These are phyloP conservation scores for Chaetomiaceae sp. DNA, from an alignment of 2,329 filamentous ascomycete species.

Conservation along the genomic window DNA sequence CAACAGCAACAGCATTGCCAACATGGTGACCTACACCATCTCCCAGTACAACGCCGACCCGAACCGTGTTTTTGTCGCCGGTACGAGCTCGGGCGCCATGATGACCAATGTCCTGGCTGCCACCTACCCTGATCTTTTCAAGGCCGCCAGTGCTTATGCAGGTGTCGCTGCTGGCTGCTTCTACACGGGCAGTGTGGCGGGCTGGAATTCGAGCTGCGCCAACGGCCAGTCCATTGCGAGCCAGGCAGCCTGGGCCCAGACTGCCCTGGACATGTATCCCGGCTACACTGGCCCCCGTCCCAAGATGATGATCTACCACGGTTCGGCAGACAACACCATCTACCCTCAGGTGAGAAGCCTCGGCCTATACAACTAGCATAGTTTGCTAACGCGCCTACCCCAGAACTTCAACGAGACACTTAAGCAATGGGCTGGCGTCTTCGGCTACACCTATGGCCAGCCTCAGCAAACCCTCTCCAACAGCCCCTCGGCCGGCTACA, in stretches of 20 bases:
- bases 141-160: constrained; percentile 46
- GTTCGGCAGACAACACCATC: constrained; percentile 37
- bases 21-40: constrained; percentile 50
- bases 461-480: constrained; percentile 29
- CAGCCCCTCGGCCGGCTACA: constrained; percentile 35
- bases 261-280: constrained; percentile 45
- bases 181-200: constrained; percentile 37
- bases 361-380: background rate
- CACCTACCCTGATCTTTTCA: constrained; percentile 52
- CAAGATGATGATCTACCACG: constrained; percentile 37
- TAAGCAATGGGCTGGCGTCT: constrained; percentile 46
- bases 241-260: constrained; percentile 39
- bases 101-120: constrained; percentile 52
- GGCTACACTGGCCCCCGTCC: constrained; percentile 43
- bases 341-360: constrained; percentile 18
- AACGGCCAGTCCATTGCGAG: constrained; percentile 44
- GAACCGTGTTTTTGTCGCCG: constrained; percentile 46
- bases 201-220: constrained; percentile 54
- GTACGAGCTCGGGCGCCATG: constrained; percentile 47
- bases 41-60: constrained; percentile 45
- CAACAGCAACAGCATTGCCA: constrained; percentile 48
- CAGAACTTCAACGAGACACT: constrained; percentile 40
- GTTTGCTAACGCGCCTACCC: background rate
- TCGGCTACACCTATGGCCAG: constrained; percentile 32
- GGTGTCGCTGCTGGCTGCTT: constrained; percentile 56